These are phyloP conservation scores for Petunia hybrid DNA, from an alignment of 305 asterid genomes.

Conservation along the genomic window DNA sequence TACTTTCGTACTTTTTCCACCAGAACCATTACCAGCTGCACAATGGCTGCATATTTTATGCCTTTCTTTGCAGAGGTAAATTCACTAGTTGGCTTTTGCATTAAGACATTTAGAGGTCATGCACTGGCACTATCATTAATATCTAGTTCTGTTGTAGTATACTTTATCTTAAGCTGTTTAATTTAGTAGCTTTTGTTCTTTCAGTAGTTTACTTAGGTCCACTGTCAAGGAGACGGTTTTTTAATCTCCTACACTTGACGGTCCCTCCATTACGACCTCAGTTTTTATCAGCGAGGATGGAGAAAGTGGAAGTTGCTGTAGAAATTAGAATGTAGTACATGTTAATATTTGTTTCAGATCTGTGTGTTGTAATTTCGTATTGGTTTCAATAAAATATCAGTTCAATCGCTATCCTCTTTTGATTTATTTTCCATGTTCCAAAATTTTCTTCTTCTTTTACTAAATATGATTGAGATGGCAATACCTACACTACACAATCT, in stretches of 20 bases:
- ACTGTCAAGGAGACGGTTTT: background rate
- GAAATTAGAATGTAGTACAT: background rate
- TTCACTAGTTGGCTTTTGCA: background rate
- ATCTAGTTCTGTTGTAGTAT: background rate
- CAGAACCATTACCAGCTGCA: slow-evolving; percentile 30
- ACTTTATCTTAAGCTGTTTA: background rate
- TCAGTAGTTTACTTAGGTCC: background rate
- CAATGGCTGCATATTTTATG: slow-evolving; percentile 76
- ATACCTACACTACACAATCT: too few species aligned
- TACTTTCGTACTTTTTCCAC: background rate
- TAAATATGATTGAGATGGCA: too few species aligned
- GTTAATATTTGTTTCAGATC: background rate
- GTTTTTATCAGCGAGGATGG: slow-evolving; percentile 33
- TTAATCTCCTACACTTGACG: background rate
- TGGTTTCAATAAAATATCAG: background rate
- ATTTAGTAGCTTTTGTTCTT: background rate
- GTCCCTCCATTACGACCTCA: slow-evolving; percentile 28
- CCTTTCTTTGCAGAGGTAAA: slow-evolving; percentile 48
- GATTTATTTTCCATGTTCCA: background rate
- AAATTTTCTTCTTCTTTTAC: too few species aligned
- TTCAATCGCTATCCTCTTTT: background rate
- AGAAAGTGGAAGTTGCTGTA: background rate
- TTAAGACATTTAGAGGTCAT: too few species aligned
- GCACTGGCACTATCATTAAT: background rate
- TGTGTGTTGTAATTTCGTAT: background rate